Percentiles rank a stretch among this genome's conserved stretches.
Evolutionary conservation across 2,329 filamentous ascomycete genomes (phyloP).

Genomic region (Torrubiella hemipterigena): DNA sequence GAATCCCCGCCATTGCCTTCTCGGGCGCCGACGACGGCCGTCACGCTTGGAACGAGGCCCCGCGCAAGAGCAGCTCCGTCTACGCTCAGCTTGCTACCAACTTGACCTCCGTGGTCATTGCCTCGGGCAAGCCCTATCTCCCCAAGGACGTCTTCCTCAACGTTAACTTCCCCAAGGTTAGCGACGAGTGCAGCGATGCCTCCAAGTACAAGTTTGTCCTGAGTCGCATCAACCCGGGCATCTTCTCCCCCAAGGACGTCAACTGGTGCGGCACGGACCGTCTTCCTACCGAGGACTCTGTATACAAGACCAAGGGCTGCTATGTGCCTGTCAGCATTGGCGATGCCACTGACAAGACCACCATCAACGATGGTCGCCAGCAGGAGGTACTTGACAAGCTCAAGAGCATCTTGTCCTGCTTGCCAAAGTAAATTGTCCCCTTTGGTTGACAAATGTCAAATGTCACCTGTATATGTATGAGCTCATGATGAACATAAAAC

Average conservation of each 20-base stretch:
- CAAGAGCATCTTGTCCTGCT: slow-evolving; percentile 17
- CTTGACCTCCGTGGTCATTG: slow-evolving; percentile 42
- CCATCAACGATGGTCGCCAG: slow-evolving; percentile 21
- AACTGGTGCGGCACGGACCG: slow-evolving; percentile 40
- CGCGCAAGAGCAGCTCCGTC: slow-evolving; percentile 43
- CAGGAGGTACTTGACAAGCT: slow-evolving; percentile 18
- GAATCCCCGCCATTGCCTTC: slow-evolving; percentile 58
- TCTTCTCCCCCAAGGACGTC: slow-evolving; percentile 42
- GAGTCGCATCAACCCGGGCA: slow-evolving; percentile 44
- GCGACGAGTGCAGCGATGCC: slow-evolving; percentile 33
- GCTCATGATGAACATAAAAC: not conserved
- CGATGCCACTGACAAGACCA: slow-evolving; percentile 46
- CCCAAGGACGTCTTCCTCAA: slow-evolving; percentile 51
- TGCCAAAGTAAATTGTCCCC: slow-evolving; percentile 9
- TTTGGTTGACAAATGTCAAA: too few relatives aligned
- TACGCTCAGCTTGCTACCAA: slow-evolving; percentile 52
- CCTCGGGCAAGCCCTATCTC: slow-evolving; percentile 48
- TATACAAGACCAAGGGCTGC: slow-evolving; percentile 40
- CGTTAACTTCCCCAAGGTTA: slow-evolving; percentile 53
- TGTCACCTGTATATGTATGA: too few relatives aligned
- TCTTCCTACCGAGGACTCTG: slow-evolving; percentile 46
- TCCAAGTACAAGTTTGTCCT: slow-evolving; percentile 52
- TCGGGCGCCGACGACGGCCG: slow-evolving; percentile 39
- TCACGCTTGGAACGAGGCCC: slow-evolving; percentile 40
- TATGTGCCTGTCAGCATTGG: slow-evolving; percentile 53